Conservation (phyloP, 2,329 filamentous ascomycete genomes). For the Colletotrichum destructivum region DNA sequence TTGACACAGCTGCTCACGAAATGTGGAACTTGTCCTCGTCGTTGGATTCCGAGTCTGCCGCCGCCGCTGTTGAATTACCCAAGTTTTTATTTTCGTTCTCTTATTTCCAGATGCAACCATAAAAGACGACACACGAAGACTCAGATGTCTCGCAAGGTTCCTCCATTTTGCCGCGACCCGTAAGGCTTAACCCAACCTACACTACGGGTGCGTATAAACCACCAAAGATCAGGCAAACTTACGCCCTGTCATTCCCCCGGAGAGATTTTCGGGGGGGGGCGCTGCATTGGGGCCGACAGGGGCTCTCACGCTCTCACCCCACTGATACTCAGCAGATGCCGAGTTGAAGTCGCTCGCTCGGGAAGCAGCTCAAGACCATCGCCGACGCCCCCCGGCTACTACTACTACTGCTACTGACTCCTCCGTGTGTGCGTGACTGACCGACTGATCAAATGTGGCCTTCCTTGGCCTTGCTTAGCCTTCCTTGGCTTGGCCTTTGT, state of each 20-base stretch:
- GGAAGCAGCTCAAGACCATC: not conserved
- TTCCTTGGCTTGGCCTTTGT: not conserved
- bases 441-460: not conserved
- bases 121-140: too few species aligned
- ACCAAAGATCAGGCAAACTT: not conserved
- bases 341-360: conserved; percentile 1
- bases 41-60: not conserved
- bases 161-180: not conserved
- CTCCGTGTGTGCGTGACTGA: not conserved
- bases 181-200: too few species aligned
- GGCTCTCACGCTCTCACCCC: conserved; percentile 2
- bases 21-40: not conserved
- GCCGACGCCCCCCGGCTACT: too few species aligned
- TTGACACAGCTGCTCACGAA: not conserved
- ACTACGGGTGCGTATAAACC: too few species aligned
- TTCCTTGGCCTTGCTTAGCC: too few species aligned
- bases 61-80: not conserved
- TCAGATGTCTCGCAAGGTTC: not conserved
- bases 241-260: conserved; percentile 27
- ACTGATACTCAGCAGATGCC: not conserved
- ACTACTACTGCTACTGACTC: too few species aligned
- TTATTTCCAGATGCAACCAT: too few species aligned
- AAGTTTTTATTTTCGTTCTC: too few species aligned
- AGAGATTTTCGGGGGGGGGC: conserved; percentile 29
- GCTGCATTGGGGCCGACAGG: conserved; percentile 13